These are phyloP conservation scores for Pyrrhoderma noxium DNA, from an alignment of 1,284 basidiomycete species.

Conservation along the genomic window DNA sequence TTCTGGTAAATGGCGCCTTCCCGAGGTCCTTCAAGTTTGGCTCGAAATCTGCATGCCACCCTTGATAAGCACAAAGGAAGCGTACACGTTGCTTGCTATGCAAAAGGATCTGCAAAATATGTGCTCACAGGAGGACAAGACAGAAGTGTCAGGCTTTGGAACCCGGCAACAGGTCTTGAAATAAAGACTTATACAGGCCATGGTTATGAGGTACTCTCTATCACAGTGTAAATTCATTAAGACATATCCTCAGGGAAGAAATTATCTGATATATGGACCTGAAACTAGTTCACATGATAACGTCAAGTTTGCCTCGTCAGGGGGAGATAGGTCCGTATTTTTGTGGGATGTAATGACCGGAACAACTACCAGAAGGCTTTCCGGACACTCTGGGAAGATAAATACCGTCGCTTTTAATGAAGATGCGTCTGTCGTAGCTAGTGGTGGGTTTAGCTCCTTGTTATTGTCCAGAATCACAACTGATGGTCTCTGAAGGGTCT, in stretches of 20 bases:
- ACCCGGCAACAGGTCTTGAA: constrained; percentile 74
- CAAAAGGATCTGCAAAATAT: constrained; percentile 82
- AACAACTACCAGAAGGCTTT: constrained; percentile 70
- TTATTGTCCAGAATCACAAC: constrained; percentile 4
- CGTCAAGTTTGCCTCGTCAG: constrained; percentile 87
- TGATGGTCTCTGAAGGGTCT: constrained; percentile 48
- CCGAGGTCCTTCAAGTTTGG: constrained; percentile 49
- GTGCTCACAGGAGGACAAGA: constrained; percentile 89
- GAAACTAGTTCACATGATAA: constrained; percentile 79
- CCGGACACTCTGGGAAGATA: constrained; percentile 87
- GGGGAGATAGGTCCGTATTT: constrained; percentile 88
- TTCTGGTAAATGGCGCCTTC: constrained; percentile 48
- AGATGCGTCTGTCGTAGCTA: constrained; percentile 79
- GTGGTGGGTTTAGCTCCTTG: constrained; percentile 46
- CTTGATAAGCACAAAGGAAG: constrained; percentile 68
- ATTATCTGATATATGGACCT: neutral
- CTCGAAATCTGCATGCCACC: constrained; percentile 54
- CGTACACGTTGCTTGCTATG: constrained; percentile 79
- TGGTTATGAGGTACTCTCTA: constrained; percentile 88
- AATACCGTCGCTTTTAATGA: constrained; percentile 86
- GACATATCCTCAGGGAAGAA: neutral
- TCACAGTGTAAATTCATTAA: constrained; percentile 66
- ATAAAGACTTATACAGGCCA: constrained; percentile 89
- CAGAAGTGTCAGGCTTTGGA: constrained; percentile 86
- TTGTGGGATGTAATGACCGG: constrained; percentile 94